Conservation (phyloP, 352 stramenopile species). For the Phytophthora pisi region DNA sequence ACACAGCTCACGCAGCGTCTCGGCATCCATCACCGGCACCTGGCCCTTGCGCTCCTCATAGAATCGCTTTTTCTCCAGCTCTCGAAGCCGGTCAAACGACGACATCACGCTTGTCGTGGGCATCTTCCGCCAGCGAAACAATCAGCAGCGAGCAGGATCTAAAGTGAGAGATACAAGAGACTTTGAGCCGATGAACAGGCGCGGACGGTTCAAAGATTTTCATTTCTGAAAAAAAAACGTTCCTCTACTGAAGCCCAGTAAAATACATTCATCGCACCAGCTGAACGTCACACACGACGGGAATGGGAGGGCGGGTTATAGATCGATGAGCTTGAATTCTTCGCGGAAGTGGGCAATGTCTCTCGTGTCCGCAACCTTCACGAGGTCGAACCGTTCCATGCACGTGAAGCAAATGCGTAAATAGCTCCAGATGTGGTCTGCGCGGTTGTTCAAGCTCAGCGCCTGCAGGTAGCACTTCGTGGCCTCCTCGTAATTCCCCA, state of each 20-base stretch:
- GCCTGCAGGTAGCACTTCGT: conserved; percentile 98
- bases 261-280: conserved; percentile 28
- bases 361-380: conserved; percentile 90
- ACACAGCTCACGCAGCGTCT: conserved; percentile 84
- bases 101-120: conserved; percentile 47
- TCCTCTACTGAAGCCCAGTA: conserved; percentile 30
- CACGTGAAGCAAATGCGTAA: conserved; percentile 98
- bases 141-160: conserved; percentile 8
- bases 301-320: conserved; percentile 40
- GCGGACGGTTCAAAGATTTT: conserved; percentile 35
- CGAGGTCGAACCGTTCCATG: conserved; percentile 96
- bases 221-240: conserved; percentile 16
- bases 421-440: conserved; percentile 98
- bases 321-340: conserved; percentile 86
- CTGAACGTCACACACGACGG: conserved; percentile 5
- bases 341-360: conserved; percentile 81
- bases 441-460: conserved; percentile 94
- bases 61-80: conserved; percentile 76
- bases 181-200: conserved; percentile 20
- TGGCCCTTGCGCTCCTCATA: conserved; percentile 64
- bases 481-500: conserved; percentile 95
- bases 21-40: conserved; percentile 89
- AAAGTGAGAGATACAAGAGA: conserved; percentile 6
- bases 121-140: conserved; percentile 28
- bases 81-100: conserved; percentile 60